Conservation (phyloP, 805 yeast species). For the Spathaspora passalidarum region DNA sequence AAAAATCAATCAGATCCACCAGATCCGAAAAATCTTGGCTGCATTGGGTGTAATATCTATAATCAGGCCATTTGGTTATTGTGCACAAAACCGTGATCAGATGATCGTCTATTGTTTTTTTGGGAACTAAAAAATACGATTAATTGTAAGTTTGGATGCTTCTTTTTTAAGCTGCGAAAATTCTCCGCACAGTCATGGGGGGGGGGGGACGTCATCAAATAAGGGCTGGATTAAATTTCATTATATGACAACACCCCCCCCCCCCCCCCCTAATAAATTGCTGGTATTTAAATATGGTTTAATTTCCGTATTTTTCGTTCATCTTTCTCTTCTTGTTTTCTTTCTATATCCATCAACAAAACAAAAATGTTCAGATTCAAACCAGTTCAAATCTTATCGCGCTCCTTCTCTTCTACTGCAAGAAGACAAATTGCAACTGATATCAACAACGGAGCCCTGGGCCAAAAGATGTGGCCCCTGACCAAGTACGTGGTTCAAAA, state of each 20-base stretch:
- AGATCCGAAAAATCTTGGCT: no score
- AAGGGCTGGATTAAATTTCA: no score
- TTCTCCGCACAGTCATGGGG: not conserved
- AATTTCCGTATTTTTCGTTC: not conserved
- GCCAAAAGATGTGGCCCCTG: constrained; percentile 5
- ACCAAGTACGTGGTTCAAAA: not conserved
- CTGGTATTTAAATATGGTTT: not conserved
- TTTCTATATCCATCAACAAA: not conserved
- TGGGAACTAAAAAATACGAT: no score
- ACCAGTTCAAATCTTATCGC: constrained; percentile 4
- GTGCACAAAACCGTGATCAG: not conserved
- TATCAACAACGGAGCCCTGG: constrained; percentile 1
- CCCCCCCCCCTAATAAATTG: not conserved
- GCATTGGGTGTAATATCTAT: no score
- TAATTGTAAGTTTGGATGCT: no score
- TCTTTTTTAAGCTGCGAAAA: not conserved
- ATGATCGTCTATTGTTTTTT: not conserved
- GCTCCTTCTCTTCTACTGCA: constrained; percentile 4
- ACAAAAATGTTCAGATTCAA: constrained; percentile 1
- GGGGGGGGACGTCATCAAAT: not conserved
- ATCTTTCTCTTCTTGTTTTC: not conserved
- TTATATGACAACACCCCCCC: no score
- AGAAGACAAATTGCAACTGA: constrained; percentile 2
- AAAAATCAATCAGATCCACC: no score
- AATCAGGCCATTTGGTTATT: not conserved